A percentile compares a stretch with the other conserved stretches of the same genome.
phyloP scores from a whole-genome alignment of 148 eudicot species.

The Cornus florida region DNA sequence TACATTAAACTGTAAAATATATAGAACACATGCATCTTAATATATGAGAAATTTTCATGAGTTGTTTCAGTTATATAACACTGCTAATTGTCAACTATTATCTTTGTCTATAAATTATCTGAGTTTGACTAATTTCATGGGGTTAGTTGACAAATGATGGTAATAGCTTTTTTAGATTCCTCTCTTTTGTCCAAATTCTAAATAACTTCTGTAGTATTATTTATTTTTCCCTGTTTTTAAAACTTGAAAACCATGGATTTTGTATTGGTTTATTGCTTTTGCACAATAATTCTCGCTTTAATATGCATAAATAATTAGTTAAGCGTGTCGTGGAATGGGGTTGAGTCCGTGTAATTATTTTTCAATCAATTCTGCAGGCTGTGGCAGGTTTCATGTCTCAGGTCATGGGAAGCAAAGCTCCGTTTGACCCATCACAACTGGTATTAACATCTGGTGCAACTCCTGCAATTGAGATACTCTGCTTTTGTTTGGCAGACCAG shows the following conservation, averaged over 20 bases:
- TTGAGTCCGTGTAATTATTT: background rate
- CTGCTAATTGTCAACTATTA: background rate
- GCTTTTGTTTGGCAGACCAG: slow-evolving; percentile 85
- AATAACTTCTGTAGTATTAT: background rate
- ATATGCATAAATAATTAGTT: background rate
- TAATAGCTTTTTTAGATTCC: background rate
- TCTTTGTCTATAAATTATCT: background rate
- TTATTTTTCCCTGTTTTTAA: background rate
- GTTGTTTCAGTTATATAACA: background rate
- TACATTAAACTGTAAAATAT: background rate
- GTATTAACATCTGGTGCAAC: slow-evolving; percentile 87
- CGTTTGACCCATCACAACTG: slow-evolving; percentile 69
- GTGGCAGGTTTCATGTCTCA: slow-evolving; percentile 77
- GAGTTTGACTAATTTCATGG: background rate
- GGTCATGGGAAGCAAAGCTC: slow-evolving; percentile 52
- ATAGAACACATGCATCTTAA: background rate
- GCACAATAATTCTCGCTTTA: background rate
- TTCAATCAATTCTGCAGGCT: slow-evolving; percentile 44
- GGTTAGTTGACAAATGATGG: background rate
- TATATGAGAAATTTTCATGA: background rate
- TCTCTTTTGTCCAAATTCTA: background rate
- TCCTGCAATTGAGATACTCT: slow-evolving; percentile 86
- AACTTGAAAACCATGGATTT: background rate
- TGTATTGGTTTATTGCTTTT: background rate
- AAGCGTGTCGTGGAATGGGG: background rate